Evolutionary conservation across 2,329 filamentous ascomycete species (phyloP).

Genomic region (Coniochaeta sp.): DNA sequence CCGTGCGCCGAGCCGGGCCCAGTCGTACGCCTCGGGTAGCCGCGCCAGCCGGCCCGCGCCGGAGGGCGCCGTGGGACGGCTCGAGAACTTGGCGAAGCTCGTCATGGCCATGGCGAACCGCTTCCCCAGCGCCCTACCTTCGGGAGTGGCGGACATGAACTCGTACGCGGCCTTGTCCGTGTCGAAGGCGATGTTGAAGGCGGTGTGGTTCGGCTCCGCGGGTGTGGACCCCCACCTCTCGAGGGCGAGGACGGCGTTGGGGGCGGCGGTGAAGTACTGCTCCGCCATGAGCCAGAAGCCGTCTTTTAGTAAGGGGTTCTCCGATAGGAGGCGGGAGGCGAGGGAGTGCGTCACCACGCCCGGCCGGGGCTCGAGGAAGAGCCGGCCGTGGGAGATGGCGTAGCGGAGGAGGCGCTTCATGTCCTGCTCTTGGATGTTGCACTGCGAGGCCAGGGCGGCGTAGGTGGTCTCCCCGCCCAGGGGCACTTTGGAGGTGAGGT

Average conservation of each 20-base stretch:
- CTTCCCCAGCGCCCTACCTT: background rate
- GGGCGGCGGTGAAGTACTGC: background rate
- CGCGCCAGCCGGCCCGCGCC: background rate
- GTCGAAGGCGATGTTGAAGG: conserved; percentile 2
- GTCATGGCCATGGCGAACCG: conserved; percentile 6
- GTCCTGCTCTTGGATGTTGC: background rate
- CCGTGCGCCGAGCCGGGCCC: background rate
- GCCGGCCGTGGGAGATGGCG: conserved; percentile 1
- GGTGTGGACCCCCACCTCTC: conserved; percentile 2
- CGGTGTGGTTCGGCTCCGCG: conserved; percentile 5
- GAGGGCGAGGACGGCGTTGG: conserved; percentile 1
- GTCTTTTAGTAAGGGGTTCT: background rate
- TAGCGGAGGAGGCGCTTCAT: conserved; percentile 3
- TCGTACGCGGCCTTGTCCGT: conserved; percentile 2
- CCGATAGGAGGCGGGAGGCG: background rate
- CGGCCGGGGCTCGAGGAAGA: background rate
- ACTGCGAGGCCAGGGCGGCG: background rate
- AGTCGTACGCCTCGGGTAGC: background rate
- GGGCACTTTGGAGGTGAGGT: background rate
- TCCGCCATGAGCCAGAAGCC: conserved; percentile 2
- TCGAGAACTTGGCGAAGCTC: background rate
- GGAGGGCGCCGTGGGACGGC: conserved; percentile 1
- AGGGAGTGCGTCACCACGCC: background rate
- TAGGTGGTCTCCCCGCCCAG: background rate
- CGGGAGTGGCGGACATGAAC: conserved; percentile 1